phyloP scores from a whole-genome alignment of 768 basidiomycete species.

The Suillus americanus region DNA sequence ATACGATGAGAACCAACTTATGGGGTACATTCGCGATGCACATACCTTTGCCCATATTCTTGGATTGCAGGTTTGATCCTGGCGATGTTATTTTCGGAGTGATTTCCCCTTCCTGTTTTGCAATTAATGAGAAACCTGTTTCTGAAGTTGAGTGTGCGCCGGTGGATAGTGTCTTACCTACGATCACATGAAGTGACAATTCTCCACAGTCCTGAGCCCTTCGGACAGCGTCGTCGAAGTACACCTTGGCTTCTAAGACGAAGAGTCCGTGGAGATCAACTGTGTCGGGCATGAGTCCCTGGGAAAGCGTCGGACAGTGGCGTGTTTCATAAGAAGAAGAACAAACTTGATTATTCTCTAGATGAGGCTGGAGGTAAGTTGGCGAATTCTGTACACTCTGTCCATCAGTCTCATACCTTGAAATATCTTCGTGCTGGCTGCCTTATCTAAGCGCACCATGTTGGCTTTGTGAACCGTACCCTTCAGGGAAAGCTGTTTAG shows the following conservation, averaged over 20 bases:
- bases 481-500: constrained; percentile 74
- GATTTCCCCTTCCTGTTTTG: constrained; percentile 70
- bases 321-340: neutral
- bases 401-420: constrained; percentile 46
- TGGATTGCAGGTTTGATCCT: constrained; percentile 89
- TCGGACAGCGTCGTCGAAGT: constrained; percentile 64
- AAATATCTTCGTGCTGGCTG: constrained; percentile 84
- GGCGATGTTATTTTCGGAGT: constrained; percentile 66
- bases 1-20: too few species aligned
- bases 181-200: constrained; percentile 67
- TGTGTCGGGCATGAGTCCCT: constrained; percentile 50
- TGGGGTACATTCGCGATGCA: neutral
- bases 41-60: constrained; percentile 72
- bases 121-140: neutral
- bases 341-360: constrained; percentile 7
- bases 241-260: constrained; percentile 82
- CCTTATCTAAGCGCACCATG: constrained; percentile 71
- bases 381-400: neutral
- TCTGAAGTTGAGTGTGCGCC: neutral
- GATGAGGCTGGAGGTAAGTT: neutral
- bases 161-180: constrained; percentile 50
- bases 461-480: constrained; percentile 73
- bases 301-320: neutral
- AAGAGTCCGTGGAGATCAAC: constrained; percentile 85
- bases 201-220: constrained; percentile 57